These are phyloP conservation scores for Ceratobasidium sp. DNA, from an alignment of 1,284 basidiomycete species.

Conservation along the genomic window DNA sequence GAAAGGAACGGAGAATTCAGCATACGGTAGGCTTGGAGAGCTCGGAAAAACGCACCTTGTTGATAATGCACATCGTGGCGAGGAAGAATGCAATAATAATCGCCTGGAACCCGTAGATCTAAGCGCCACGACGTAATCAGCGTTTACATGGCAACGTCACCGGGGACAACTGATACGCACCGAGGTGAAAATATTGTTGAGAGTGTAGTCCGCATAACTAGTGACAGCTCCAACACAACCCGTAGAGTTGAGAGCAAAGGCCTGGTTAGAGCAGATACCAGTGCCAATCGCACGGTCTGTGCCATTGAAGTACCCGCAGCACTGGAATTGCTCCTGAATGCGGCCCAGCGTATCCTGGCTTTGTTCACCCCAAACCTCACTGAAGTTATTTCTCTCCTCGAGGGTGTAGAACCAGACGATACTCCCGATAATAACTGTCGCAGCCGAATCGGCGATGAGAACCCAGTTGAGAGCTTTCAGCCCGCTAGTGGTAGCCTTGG, in stretches of 20 bases:
- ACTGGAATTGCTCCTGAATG: conserved; percentile 76
- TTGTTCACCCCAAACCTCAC: conserved; percentile 59
- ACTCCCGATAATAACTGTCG: conserved; percentile 66
- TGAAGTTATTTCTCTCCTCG: conserved; percentile 68
- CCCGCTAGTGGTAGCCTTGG: conserved; percentile 67
- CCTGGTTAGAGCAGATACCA: conserved; percentile 63
- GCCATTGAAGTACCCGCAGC: conserved; percentile 76
- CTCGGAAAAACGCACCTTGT: conserved; percentile 59
- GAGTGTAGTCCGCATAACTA: conserved; percentile 65
- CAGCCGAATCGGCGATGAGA: conserved; percentile 65
- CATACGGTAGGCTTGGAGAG: conserved; percentile 2
- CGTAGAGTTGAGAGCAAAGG: conserved; percentile 57
- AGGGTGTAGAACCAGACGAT: conserved; percentile 81
- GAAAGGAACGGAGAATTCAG: conserved; percentile 40
- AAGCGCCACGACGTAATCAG: not conserved
- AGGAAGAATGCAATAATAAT: conserved; percentile 74
- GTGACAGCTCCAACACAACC: conserved; percentile 74
- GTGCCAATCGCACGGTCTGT: conserved; percentile 66
- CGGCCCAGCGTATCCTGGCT: conserved; percentile 57
- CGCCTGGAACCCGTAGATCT: conserved; percentile 81
- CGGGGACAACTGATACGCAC: conserved; percentile 48
- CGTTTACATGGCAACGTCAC: not conserved
- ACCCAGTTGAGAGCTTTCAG: conserved; percentile 75
- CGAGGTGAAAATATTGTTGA: conserved; percentile 82
- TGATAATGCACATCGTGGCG: conserved; percentile 80